Percentiles rank a stretch among this genome's conserved stretches.
These are phyloP conservation scores for Tolypocladium sp. DNA, from an alignment of 2,329 filamentous ascomycete species.

Conservation along the genomic window DNA sequence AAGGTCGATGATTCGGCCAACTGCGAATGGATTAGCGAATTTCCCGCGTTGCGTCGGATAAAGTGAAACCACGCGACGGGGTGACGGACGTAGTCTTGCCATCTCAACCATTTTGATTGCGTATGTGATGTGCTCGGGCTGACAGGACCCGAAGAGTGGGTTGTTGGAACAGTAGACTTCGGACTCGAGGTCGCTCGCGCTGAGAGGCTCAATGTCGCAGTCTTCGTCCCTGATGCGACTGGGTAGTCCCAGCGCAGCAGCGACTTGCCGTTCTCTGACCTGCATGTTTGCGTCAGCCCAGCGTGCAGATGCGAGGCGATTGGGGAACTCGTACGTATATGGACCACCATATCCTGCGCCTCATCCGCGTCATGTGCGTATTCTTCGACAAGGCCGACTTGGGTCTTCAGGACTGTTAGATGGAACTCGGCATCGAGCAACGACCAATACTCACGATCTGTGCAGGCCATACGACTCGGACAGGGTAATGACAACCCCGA, in stretches of 20 bases:
- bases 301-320: neutral
- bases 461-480: conserved; percentile 40
- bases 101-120: conserved; percentile 29
- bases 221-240: conserved; percentile 28
- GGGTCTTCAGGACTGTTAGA: conserved; percentile 8
- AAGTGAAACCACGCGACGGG: too few relatives aligned
- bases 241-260: conserved; percentile 24
- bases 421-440: neutral
- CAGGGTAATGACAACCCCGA: conserved; percentile 39
- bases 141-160: conserved; percentile 18
- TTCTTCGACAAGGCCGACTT: conserved; percentile 15
- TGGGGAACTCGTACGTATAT: conserved; percentile 32
- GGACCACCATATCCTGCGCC: conserved; percentile 44
- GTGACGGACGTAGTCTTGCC: conserved; percentile 18
- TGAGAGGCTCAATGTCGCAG: conserved; percentile 26
- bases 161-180: conserved; percentile 12
- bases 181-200: conserved; percentile 19
- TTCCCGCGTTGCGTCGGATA: neutral
- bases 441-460: conserved; percentile 18
- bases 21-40: conserved; percentile 6
- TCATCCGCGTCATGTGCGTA: conserved; percentile 20
- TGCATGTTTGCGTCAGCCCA: conserved; percentile 4
- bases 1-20: conserved; percentile 24
- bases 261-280: conserved; percentile 27
- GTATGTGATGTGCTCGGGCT: conserved; percentile 23